Percentiles rank a stretch among this genome's conserved stretches.
These are phyloP conservation scores for Thraustochytrium sp. DNA, from an alignment of 352 stramenopile genomes.

Conservation along the genomic window DNA sequence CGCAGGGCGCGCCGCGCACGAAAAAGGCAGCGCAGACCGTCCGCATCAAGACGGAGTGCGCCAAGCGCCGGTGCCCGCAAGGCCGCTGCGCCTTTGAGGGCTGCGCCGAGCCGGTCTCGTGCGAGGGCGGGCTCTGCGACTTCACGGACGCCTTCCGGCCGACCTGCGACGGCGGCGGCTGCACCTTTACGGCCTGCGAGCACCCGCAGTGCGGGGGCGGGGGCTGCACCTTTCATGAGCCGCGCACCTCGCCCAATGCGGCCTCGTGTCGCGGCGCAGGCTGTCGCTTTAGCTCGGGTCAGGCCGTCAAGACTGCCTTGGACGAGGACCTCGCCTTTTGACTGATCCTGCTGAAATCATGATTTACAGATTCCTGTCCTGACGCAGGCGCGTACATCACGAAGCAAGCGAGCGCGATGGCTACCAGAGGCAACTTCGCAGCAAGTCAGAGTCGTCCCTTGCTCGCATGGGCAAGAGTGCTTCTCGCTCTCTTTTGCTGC, in stretches of 20 bases:
- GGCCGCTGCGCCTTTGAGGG: neutral
- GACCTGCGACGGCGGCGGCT: conserved; percentile 2
- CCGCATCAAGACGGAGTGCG: neutral
- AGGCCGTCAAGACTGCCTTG: neutral
- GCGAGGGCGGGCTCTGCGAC: neutral
- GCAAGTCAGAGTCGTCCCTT: too few relatives aligned
- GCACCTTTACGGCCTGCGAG: neutral
- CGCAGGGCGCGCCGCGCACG: neutral
- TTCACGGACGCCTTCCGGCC: neutral
- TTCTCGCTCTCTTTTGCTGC: too few relatives aligned
- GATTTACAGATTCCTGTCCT: too few relatives aligned
- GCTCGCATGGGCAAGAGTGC: too few relatives aligned
- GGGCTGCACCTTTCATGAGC: neutral
- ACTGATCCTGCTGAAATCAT: too few relatives aligned
- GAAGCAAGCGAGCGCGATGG: too few relatives aligned
- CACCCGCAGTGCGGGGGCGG: neutral
- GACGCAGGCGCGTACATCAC: too few relatives aligned
- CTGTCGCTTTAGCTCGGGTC: neutral
- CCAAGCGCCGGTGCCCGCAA: neutral
- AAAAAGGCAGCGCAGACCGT: neutral
- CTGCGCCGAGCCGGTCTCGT: neutral
- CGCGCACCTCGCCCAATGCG: neutral
- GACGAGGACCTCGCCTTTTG: neutral
- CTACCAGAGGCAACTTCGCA: too few relatives aligned
- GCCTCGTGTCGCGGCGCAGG: neutral